A percentile compares a stretch with the other conserved stretches of the same genome.
Evolutionary conservation across 768 basidiomycete genomes (phyloP).

Genomic region (Boletus pseudo-olivaceus): DNA sequence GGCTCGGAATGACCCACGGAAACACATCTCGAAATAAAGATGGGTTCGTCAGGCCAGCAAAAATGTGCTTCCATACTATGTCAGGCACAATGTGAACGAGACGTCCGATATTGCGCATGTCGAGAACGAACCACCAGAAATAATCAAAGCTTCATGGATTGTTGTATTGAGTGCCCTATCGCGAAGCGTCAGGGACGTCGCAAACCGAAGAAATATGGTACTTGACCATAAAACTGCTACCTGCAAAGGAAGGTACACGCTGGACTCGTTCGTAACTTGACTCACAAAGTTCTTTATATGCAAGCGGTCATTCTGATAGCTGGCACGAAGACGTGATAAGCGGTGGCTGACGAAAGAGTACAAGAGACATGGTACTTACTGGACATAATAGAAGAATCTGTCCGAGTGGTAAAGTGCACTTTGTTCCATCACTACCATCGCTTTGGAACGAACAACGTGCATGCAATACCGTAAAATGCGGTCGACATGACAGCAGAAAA

Average conservation of each 20-base stretch:
- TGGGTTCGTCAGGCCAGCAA: neutral
- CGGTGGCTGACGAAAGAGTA: neutral
- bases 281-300: conserved; percentile 10
- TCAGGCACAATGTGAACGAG: neutral
- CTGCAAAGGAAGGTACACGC: neutral
- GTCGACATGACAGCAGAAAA: neutral
- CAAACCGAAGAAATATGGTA: too few species aligned
- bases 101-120: neutral
- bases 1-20: conserved; percentile 9
- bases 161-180: conserved; percentile 10
- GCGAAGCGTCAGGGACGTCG: neutral
- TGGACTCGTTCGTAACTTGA: neutral
- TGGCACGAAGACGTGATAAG: neutral
- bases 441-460: neutral
- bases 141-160: conserved; percentile 6
- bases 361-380: neutral
- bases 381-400: conserved; percentile 12
- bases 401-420: neutral
- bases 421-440: neutral
- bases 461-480: conserved; percentile 2
- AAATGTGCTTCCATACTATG: conserved; percentile 6
- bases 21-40: fast-evolving
- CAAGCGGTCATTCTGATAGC: conserved; percentile 6
- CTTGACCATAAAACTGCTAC: conserved; percentile 12
- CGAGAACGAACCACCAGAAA: conserved; percentile 10